These are phyloP conservation scores for Sclerotinia spermophila DNA, from an alignment of 2,329 filamentous ascomycete genomes.

Conservation along the genomic window DNA sequence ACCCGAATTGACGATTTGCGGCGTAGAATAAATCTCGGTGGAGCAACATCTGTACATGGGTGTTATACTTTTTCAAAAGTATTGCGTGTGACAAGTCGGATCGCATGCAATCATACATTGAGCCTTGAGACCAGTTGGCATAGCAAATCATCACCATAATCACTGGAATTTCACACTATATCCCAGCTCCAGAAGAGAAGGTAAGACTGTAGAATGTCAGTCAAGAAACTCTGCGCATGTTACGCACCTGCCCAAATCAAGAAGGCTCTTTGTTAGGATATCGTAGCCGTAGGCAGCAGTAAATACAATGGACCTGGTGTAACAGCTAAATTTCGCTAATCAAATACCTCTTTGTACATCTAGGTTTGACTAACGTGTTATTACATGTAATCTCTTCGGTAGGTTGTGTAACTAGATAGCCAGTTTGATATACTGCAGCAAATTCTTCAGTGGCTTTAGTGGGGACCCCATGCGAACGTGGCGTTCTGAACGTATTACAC, in stretches of 20 bases:
- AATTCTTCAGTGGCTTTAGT: background rate
- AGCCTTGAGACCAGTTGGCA: background rate
- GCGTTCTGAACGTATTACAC: background rate
- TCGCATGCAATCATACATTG: background rate
- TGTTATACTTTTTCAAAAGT: background rate
- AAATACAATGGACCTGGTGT: background rate
- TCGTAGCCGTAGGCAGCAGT: constrained; percentile 4
- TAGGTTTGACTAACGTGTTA: background rate
- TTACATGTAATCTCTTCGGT: background rate
- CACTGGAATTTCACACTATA: background rate
- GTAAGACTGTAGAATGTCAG: background rate
- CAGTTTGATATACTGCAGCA: background rate
- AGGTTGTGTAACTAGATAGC: background rate
- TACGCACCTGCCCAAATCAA: constrained; percentile 7
- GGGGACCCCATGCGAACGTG: background rate
- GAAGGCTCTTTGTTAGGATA: background rate
- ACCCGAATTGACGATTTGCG: background rate
- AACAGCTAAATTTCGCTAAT: background rate
- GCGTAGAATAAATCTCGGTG: background rate
- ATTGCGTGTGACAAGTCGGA: background rate
- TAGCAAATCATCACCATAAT: background rate
- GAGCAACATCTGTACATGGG: background rate
- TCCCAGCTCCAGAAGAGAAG: background rate
- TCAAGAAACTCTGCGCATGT: background rate
- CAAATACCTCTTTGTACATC: background rate